phyloP scores from a whole-genome alignment of 305 asterid genomes.

The Ilex paraguariensis region DNA sequence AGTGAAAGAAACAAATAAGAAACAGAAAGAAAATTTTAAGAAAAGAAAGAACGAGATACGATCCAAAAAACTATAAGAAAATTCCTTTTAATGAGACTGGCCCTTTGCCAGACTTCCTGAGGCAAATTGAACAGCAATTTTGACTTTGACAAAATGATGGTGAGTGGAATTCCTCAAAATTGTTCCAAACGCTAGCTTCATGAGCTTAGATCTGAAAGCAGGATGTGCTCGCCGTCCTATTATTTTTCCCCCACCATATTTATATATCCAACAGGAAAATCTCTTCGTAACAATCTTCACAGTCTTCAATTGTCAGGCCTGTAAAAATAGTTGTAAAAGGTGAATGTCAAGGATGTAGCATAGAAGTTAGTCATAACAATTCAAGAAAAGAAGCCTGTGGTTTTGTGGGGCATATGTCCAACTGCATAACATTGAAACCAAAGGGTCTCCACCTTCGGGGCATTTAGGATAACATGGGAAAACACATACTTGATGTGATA shows the following conservation, averaged over 20 bases:
- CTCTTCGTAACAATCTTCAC: slow-evolving; percentile 14
- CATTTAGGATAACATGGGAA: too few species aligned
- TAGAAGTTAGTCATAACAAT: slow-evolving; percentile 4
- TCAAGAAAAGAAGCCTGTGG: slow-evolving; percentile 1
- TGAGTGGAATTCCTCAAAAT: slow-evolving; percentile 18
- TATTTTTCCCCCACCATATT: background rate
- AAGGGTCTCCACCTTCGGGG: too few species aligned
- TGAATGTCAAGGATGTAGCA: slow-evolving; percentile 5
- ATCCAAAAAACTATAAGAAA: background rate
- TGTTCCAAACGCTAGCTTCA: slow-evolving; percentile 19
- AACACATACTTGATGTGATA: too few species aligned
- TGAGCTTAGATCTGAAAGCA: slow-evolving; percentile 12
- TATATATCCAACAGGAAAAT: slow-evolving; percentile 12
- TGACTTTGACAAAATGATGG: background rate
- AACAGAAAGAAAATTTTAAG: background rate
- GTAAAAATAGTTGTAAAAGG: slow-evolving; percentile 4
- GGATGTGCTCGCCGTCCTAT: slow-evolving; percentile 10
- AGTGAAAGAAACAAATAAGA: too few species aligned
- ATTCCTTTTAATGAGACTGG: background rate
- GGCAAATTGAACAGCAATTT: background rate
- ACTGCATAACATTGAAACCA: background rate
- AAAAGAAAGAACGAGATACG: too few species aligned
- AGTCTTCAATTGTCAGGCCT: slow-evolving; percentile 19
- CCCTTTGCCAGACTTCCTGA: background rate
- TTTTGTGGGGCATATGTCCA: background rate